These are phyloP conservation scores for Aspergillus quadricinctus DNA, from an alignment of 2,329 filamentous ascomycete genomes.

Conservation along the genomic window DNA sequence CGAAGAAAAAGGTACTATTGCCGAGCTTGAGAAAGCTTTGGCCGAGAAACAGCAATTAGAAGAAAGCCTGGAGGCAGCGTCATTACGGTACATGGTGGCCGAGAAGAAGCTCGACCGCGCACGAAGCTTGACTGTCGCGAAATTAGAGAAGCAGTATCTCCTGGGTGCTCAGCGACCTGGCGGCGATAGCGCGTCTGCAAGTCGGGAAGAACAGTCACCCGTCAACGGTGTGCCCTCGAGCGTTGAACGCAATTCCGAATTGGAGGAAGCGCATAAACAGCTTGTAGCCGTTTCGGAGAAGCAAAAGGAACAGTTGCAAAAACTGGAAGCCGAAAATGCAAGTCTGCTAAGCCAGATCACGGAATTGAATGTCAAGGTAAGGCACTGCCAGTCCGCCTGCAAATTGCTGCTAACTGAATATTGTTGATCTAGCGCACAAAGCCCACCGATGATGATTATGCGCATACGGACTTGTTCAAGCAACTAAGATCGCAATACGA, in stretches of 20 bases:
- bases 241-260: conserved; percentile 58
- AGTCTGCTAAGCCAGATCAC: conserved; percentile 73
- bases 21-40: conserved; percentile 69
- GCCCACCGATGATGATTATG: conserved; percentile 87
- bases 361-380: conserved; percentile 58
- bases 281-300: conserved; percentile 71
- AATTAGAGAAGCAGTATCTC: conserved; percentile 84
- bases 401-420: conserved; percentile 3
- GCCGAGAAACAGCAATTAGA: conserved; percentile 80
- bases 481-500: conserved; percentile 85
- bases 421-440: conserved; percentile 53
- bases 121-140: conserved; percentile 84
- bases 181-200: conserved; percentile 45
- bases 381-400: background rate
- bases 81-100: conserved; percentile 86
- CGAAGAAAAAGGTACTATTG: conserved; percentile 73
- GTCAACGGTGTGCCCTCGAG: conserved; percentile 53
- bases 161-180: conserved; percentile 56
- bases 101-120: conserved; percentile 90
- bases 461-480: conserved; percentile 90
- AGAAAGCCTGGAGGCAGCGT: conserved; percentile 82
- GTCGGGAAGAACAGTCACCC: conserved; percentile 48
- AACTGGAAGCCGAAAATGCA: conserved; percentile 72
- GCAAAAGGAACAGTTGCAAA: conserved; percentile 83
- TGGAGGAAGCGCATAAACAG: conserved; percentile 73